A percentile compares a stretch with the other conserved stretches of the same genome.
phyloP scores from a whole-genome alignment of 2,329 filamentous ascomycete species.

The Parascedosporium putredinis region DNA sequence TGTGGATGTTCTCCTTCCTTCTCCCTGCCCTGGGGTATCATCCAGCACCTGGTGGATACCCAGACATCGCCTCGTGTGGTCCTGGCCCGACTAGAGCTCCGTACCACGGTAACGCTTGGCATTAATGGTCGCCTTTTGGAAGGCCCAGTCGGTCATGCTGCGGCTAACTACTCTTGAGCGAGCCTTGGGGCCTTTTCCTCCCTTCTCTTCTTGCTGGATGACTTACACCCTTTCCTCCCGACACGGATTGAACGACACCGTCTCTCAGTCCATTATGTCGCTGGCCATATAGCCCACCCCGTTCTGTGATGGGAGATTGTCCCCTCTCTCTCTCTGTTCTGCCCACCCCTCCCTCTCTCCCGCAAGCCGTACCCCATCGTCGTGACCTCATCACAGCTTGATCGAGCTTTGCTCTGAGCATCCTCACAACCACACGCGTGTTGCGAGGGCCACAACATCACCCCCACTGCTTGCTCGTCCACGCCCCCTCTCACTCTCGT shows the following conservation, averaged over 20 bases:
- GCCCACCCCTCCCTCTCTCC: background rate
- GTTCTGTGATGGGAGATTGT: background rate
- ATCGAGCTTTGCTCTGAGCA: background rate
- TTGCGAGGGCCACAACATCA: background rate
- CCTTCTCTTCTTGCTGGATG: constrained; percentile 1
- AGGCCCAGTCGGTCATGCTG: constrained; percentile 5
- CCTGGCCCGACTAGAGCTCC: background rate
- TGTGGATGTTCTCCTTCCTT: background rate
- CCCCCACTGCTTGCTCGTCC: background rate
- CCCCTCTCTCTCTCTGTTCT: background rate
- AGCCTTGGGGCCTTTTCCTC: background rate
- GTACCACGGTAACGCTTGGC: constrained; percentile 1
- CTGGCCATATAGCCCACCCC: background rate
- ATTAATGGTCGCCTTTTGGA: background rate
- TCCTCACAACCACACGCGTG: background rate
- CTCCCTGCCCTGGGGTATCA: background rate
- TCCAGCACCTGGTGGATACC: constrained; percentile 1
- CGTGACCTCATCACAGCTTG: background rate
- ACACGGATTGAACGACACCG: background rate
- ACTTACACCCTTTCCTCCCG: constrained; percentile 4
- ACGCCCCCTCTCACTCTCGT: background rate
- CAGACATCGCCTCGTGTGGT: constrained; percentile 3
- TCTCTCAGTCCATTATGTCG: background rate
- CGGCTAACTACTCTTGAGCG: constrained; percentile 3
- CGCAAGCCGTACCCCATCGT: background rate